phyloP scores from a whole-genome alignment of 1,284 basidiomycete genomes.

The Rhodotorula sp. region DNA sequence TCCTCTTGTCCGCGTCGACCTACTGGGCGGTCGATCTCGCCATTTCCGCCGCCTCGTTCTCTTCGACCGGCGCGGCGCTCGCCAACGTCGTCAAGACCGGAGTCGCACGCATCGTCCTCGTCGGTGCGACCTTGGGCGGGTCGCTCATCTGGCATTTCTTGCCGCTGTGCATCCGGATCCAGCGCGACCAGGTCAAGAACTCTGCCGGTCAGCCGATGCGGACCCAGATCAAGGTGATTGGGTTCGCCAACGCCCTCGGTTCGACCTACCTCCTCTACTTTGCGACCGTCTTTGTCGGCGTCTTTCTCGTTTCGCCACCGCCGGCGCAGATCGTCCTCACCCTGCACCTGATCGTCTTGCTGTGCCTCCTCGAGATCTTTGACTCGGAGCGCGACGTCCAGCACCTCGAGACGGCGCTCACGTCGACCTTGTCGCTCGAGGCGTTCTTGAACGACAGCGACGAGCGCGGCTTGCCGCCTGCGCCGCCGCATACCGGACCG shows the following conservation, averaged over 20 bases:
- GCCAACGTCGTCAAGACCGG: conserved; percentile 59
- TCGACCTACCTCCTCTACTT: conserved; percentile 82
- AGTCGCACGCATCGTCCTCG: conserved; percentile 62
- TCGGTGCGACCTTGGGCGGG: conserved; percentile 58
- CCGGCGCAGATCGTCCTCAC: conserved; percentile 76
- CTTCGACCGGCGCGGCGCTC: conserved; percentile 1
- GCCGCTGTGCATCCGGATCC: conserved; percentile 70
- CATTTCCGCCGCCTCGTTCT: conserved; percentile 13
- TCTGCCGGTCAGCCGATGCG: conserved; percentile 47
- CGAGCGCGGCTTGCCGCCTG: conserved; percentile 46
- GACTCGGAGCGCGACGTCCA: conserved; percentile 75
- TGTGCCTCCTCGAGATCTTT: conserved; percentile 71
- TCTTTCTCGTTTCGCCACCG: conserved; percentile 70
- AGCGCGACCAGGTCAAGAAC: conserved; percentile 48
- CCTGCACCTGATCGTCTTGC: conserved; percentile 62
- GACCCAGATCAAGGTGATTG: conserved; percentile 67
- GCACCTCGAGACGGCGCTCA: conserved; percentile 18
- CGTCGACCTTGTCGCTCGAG: conserved; percentile 29
- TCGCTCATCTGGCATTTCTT: conserved; percentile 66
- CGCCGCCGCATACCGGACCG: conserved; percentile 47
- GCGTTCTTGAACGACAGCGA: conserved; percentile 26
- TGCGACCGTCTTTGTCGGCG: conserved; percentile 62
- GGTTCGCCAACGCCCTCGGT: conserved; percentile 87
- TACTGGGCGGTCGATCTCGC: conserved; percentile 79
- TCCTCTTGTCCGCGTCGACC: conserved; percentile 60